A percentile compares a stretch with the other conserved stretches of the same genome.
phyloP scores from a whole-genome alignment of 148 eudicot genomes.

The Tetragonia tetragonoides region DNA sequence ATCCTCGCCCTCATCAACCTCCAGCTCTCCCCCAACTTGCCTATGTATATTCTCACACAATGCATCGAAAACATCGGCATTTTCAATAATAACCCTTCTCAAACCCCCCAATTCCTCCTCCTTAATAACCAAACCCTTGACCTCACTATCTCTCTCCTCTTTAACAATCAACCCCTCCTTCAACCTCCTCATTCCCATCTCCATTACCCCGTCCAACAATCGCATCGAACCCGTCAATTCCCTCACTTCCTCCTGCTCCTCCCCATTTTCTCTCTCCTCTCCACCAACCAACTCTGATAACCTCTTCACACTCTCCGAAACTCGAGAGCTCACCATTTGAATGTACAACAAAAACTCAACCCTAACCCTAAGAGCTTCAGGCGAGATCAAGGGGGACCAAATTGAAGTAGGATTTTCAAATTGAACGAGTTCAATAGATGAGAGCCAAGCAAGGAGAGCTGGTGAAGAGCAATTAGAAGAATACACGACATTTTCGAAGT shows the following conservation, averaged over 20 bases:
- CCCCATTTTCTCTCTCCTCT: conserved; percentile 21
- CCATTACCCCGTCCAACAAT: conserved; percentile 52
- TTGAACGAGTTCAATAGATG: conserved; percentile 66
- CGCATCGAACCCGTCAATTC: conserved; percentile 27
- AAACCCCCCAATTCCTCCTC: conserved; percentile 59
- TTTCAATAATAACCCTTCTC: conserved; percentile 57
- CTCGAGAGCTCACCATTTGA: conserved; percentile 50
- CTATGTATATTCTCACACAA: conserved; percentile 58
- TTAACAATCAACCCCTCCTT: conserved; percentile 52
- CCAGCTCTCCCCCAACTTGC: conserved; percentile 44
- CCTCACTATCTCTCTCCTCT: conserved; percentile 23
- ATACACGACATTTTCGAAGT: conserved; percentile 44
- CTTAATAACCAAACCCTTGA: conserved; percentile 26
- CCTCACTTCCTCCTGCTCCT: conserved; percentile 29
- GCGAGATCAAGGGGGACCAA: conserved; percentile 44
- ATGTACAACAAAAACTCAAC: conserved; percentile 66
- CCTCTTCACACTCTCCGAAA: conserved; percentile 29
- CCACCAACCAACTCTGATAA: conserved; percentile 11
- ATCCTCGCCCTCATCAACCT: conserved; percentile 21
- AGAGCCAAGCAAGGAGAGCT: conserved; percentile 61
- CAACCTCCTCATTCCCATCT: conserved; percentile 60
- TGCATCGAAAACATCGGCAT: conserved; percentile 60
- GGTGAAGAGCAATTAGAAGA: conserved; percentile 65
- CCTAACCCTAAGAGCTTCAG: conserved; percentile 43
- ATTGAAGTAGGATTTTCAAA: conserved; percentile 53